These are phyloP conservation scores for Tetracladium setigerum DNA, from an alignment of 495 filamentous ascomycete genomes.

Conservation along the genomic window DNA sequence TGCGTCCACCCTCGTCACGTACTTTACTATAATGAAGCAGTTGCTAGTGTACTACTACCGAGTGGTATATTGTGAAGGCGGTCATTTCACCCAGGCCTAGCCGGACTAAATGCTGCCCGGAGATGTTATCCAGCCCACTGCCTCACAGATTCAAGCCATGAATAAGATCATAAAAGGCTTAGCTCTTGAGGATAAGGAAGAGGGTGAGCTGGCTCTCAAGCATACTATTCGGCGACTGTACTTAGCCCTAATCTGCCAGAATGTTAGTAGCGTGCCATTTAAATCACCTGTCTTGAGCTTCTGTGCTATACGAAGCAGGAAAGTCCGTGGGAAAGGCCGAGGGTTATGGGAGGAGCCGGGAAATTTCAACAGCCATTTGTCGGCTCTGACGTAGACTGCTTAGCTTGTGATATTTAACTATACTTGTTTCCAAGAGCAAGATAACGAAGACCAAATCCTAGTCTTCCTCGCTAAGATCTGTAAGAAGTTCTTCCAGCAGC, in stretches of 20 bases:
- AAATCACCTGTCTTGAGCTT: conserved; percentile 7
- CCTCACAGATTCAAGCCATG: background rate
- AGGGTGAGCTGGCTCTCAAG: conserved; percentile 7
- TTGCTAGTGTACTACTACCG: conserved; percentile 6
- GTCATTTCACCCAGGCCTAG: background rate
- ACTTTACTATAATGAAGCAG: conserved; percentile 4
- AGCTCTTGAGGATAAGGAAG: conserved; percentile 5
- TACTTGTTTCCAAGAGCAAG: conserved; percentile 7
- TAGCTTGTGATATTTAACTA: conserved; percentile 9
- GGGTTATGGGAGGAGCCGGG: conserved; percentile 6
- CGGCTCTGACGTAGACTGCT: conserved; percentile 5
- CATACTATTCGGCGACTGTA: conserved; percentile 10
- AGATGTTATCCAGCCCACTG: conserved; percentile 5
- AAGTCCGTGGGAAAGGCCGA: conserved; percentile 3
- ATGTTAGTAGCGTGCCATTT: conserved; percentile 5
- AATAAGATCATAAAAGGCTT: conserved; percentile 2
- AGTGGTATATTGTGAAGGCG: background rate
- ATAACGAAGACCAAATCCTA: conserved; percentile 5
- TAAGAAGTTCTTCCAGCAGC: conserved; percentile 12
- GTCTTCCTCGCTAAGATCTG: conserved; percentile 9
- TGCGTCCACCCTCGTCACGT: too few species aligned
- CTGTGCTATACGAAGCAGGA: conserved; percentile 7
- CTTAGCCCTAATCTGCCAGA: conserved; percentile 9
- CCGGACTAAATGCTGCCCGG: background rate
- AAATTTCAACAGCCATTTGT: conserved; percentile 12